Base-by-base conservation (phyloP, 2,329 filamentous ascomycete genomes). In the Dryadomyces quercivorus region DNA sequence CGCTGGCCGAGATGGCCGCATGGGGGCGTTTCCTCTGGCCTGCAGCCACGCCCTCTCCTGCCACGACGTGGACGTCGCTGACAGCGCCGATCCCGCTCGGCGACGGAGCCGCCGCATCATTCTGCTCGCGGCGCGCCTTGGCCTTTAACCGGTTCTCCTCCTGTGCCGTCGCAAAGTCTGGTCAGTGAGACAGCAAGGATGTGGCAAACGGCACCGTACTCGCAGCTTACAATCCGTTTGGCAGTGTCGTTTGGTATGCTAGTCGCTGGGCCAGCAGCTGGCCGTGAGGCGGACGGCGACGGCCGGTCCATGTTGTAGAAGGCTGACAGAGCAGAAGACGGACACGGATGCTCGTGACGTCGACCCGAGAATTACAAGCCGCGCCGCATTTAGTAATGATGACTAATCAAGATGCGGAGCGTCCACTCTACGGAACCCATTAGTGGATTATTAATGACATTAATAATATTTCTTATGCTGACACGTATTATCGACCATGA, bases 101-200 rank as follows among this genome's bases (percentile, higher is more conserved):
- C 2, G 81, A 74, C 9, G 77, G 76, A 62, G 62, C 20, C 56
- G 84, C 81, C 38, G 84, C 82, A 63, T 90, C 82, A 56, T 79
- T 78, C 63, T 85, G 83, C 61, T 88, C 81, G 56, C 87, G 85
- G 18, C 91, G 75, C 2, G 90, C 91, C 76, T 96, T 97, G 54
- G 93, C 88, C 70, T 84, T 87, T 34, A 96, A 78, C 20, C 92
- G 82, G 62, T 84, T 91, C 67, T 92, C 83, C 80, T 96, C 92
- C 87, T 93, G 56, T 40, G 13, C 3, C 2, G 22, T 36, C 20
- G 16, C 6, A 1, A n/a, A 42, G 36, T 18, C 15, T 26, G 2
- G 20, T 22, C 16, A 53, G 40, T 18, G 31, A 15, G 3, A 21
- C 20, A 5, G 34, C 2, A 38, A 5, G 12, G 2, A n/a, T 21